Evolutionary conservation across 2,329 filamentous ascomycete species (phyloP), one percentile per base, ranked within the genome.

Genomic region (Neofusicoccum laricinum): DNA sequence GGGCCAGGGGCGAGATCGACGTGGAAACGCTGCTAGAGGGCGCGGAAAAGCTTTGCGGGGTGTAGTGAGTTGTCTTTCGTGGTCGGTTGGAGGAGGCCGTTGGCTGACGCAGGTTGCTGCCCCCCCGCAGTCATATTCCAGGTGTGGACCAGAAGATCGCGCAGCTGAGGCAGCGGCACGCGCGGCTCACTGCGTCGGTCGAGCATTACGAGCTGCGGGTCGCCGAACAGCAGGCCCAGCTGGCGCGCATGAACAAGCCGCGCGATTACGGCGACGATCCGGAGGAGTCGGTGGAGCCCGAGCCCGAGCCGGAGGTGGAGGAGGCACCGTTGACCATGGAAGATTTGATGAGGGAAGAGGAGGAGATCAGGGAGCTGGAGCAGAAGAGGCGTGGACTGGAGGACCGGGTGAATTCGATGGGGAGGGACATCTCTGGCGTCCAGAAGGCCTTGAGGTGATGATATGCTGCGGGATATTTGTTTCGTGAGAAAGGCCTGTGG

Each of bases 31-130:
- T 99, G 34, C 83, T 99, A 21, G 84, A 86, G 61, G 93, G 94
- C 0, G 94, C 93, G 0, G 93, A 97, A 81, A 97, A 93, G 81
- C 84, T 98, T 34, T 93, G 93, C 70, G 85, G 85, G 49, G 93
- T 97, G 32, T 98, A 97, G 85, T 87, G 76, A 66, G 84, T 78
- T 7, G 15, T 51, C 49, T n/a, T n/a, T 5, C 46, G n/a, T n/a
- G n/a, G n/a, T n/a, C 21, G 51, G 41, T 48, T 25, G 7, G 17
- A 12, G 17, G 7, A n/a, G n/a, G n/a, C n/a, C 21, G 12, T 48
- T 19, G 61, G 61, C 66, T 72, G 66, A 69, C 68, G 53, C 58
- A 45, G 5, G n/a, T 25, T 40, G 11, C 53, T 34, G 21, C 11
- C 5, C 4, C 12, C 19, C 34, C 14, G 15, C 53, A 87, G 85